Evolutionary conservation across 768 basidiomycete genomes (phyloP), one percentile per base, ranked within the genome.

Genomic region (Leccinum obscurum): DNA sequence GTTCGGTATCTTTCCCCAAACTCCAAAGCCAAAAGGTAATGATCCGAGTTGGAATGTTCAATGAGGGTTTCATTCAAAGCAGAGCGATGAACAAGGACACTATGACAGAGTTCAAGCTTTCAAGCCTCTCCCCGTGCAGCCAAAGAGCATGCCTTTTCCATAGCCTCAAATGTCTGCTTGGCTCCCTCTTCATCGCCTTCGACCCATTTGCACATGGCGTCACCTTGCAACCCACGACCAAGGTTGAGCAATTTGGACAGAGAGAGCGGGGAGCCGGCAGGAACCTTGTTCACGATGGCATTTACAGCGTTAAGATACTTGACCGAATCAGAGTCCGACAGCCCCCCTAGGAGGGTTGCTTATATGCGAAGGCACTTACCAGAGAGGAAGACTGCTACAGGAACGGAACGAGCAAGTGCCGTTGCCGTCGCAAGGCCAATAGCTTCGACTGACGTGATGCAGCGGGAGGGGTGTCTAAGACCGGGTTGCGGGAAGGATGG

Each of bases 401-500:
- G 81, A 6, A 83, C 72, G 15, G 79, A 73, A 37, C 80, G 78
- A 28, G 79, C 75, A 55, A 83, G 72, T 26, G 78, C 73, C 6
- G 78, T 79, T 15, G 77, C 77, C 4, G 79, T 81, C 4, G 81
- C 81, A 20, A 78, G 66, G 6, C 77, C 81, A 54, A 84, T 79
- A 6, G 79, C 74, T 28, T 77, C 75, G 15, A 77, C 63, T 17
- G 77, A 76, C 1, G 73, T 73, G 22, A 22, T 22, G 22, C 22
- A 22, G 22, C 22, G 22, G 22, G 22, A 22, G 28, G 76, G 72
- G 55, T 79, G 75, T 60, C 80, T 76, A 22, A 79, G 64, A 8
- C 81, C 79, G 15, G 81, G 78, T 63, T 83, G 81, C 30, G 81
- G 76, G 71, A 83, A 83, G 1, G 80, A 83, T 4, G 80, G 80